phyloP scores from a whole-genome alignment of 2,329 filamentous ascomycete species.

The Ceratocystis eucalypticola region DNA sequence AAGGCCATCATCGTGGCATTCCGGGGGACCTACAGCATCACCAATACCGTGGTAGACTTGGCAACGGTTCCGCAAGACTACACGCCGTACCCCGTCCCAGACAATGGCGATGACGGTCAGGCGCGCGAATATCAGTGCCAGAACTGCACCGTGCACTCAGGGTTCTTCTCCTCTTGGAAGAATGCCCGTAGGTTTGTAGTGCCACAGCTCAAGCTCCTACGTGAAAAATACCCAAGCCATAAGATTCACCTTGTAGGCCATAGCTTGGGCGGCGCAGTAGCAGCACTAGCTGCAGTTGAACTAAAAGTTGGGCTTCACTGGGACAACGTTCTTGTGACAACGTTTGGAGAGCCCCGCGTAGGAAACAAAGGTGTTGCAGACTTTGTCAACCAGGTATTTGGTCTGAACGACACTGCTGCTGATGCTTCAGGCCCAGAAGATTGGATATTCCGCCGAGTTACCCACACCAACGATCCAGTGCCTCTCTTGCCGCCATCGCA shows the following conservation, averaged over 20 bases:
- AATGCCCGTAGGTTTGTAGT: conserved; percentile 58
- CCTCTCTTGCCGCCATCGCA: conserved; percentile 73
- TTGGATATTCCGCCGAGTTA: conserved; percentile 58
- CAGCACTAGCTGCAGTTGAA: conserved; percentile 73
- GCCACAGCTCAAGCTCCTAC: conserved; percentile 47
- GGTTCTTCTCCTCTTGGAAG: conserved; percentile 76
- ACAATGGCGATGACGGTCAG: conserved; percentile 27
- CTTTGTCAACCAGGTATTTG: conserved; percentile 43
- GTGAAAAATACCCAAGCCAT: conserved; percentile 53
- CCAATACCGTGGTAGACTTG: conserved; percentile 82
- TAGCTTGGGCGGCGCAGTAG: conserved; percentile 83
- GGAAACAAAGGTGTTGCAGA: conserved; percentile 44
- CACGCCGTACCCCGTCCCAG: conserved; percentile 61
- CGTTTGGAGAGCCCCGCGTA: conserved; percentile 74
- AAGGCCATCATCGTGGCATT: conserved; percentile 68
- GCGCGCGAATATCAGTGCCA: conserved; percentile 42
- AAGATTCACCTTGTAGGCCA: conserved; percentile 72
- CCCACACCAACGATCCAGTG: conserved; percentile 76
- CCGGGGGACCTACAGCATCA: conserved; percentile 83
- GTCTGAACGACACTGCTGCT: conserved; percentile 26
- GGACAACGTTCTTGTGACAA: conserved; percentile 63
- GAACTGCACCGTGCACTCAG: conserved; percentile 86
- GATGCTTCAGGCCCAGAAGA: conserved; percentile 25
- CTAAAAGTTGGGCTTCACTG: conserved; percentile 59
- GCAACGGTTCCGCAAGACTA: conserved; percentile 84